Evolutionary conservation across 1,284 basidiomycete genomes (phyloP), one percentile per base, ranked within the genome.

Genomic region (Cryptococcus sp.): DNA sequence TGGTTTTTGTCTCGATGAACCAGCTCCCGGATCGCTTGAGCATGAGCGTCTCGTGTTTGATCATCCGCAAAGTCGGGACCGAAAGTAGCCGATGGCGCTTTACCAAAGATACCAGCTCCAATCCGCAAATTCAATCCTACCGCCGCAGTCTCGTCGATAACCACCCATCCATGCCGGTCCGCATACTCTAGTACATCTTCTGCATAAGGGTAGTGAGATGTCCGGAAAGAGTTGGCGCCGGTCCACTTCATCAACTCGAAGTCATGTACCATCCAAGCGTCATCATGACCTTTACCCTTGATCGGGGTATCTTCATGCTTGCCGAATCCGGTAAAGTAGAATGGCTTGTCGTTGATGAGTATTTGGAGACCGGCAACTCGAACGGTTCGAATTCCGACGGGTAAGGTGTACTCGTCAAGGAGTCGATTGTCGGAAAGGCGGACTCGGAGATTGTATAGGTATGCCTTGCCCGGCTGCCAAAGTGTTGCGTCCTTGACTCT

Each of bases 191-290:
- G 36, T 3, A 64, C 55, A 9, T 64, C 62, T 46, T 64, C 62
- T 18, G 57, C 62, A 43, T 64, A 64, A 2, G 62, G 62, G 48
- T 64, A 64, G 46, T 64, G 62, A 14, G 57, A 57, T 2, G 62
- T 64, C n/a, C 62, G 62, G 54, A 64, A 62, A 25, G 57, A 60
- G 44, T 64, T 64, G 36, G 62, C 62, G 14, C 58, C 60, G 18
- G 43, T 45, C 62, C 62, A 64, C 45, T 50, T 47, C 62, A 64
- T 64, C 14, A 64, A 46, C 49, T 64, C 62, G 46, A 59, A 64
- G 37, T 64, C 62, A 49, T 64, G 60, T 3, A 62, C 60, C 62
- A 64, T 64, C 58, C 60, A 64, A 16, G 57, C 55, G 24, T 62
- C 52, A 40, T 64, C 60, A 43, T 64, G 62, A 14, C 62, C 62